Percentiles rank a stretch among this genome's conserved stretches.
These are phyloP conservation scores for Ophiostoma perfectum DNA, from an alignment of 2,329 filamentous ascomycete species.

Conservation along the genomic window DNA sequence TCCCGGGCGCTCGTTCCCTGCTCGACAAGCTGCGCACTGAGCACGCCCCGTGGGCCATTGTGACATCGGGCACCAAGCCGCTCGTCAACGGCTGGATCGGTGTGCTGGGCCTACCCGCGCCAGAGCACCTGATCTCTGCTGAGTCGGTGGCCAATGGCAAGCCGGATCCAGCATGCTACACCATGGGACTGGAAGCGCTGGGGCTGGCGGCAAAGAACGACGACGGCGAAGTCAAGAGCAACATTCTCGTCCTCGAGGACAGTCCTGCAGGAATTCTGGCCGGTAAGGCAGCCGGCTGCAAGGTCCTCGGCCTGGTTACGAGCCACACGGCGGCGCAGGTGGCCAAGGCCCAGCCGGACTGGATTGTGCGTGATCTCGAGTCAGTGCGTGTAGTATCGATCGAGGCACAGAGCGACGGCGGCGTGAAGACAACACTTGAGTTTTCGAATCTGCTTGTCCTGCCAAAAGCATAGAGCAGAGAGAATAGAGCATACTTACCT, in stretches of 20 bases:
- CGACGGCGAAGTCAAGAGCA: slow-evolving; percentile 22
- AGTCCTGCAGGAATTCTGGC: slow-evolving; percentile 78
- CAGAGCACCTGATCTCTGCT: slow-evolving; percentile 64
- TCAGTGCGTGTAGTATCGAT: slow-evolving; percentile 61
- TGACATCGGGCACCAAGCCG: slow-evolving; percentile 64
- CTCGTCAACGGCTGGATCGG: slow-evolving; percentile 69
- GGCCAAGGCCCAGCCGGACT: slow-evolving; percentile 72
- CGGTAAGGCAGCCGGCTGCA: slow-evolving; percentile 80
- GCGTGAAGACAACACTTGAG: slow-evolving; percentile 48
- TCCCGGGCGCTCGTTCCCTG: slow-evolving; percentile 72
- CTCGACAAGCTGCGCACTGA: slow-evolving; percentile 58
- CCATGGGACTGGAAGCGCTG: slow-evolving; percentile 59
- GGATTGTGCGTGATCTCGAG: slow-evolving; percentile 73
- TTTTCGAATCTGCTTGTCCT: slow-evolving; percentile 52
- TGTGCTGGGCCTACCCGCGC: slow-evolving; percentile 59
- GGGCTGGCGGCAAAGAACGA: slow-evolving; percentile 41
- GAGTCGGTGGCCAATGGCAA: slow-evolving; percentile 72
- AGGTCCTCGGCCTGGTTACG: slow-evolving; percentile 76
- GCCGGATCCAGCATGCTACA: slow-evolving; percentile 70
- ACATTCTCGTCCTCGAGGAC: slow-evolving; percentile 77
- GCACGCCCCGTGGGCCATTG: slow-evolving; percentile 76
- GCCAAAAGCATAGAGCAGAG: background rate
- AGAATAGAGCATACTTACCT: background rate
- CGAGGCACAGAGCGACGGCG: slow-evolving; percentile 48
- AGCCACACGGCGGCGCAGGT: slow-evolving; percentile 73